A percentile compares a stretch with the other conserved stretches of the same genome.
Evolutionary conservation across 2,329 filamentous ascomycete species (phyloP).

Genomic region (Hymenoscyphus infarciens): DNA sequence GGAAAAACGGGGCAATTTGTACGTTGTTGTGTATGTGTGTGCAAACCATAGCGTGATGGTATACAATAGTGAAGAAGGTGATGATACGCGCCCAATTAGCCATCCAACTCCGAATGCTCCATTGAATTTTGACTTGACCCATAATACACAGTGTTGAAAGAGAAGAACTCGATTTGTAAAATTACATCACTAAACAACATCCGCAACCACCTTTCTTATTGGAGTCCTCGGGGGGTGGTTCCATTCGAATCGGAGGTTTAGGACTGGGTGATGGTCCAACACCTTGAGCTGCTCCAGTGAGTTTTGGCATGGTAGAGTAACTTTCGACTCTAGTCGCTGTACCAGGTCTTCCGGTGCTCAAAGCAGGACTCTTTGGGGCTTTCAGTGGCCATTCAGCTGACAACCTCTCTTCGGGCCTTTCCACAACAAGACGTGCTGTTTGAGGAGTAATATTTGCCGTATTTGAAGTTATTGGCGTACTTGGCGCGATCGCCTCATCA

Average conservation of each 20-base stretch:
- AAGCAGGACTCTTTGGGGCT: constrained; percentile 46
- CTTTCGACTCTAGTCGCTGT: constrained; percentile 36
- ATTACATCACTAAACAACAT: constrained; percentile 51
- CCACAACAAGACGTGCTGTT: neutral
- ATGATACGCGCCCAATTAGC: neutral
- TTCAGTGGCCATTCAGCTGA: constrained; percentile 59
- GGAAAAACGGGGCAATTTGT: neutral
- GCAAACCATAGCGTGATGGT: neutral
- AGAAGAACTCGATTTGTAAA: constrained; percentile 9
- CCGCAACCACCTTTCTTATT: constrained; percentile 44
- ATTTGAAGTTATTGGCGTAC: constrained; percentile 32
- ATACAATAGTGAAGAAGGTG: neutral
- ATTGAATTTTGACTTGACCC: neutral
- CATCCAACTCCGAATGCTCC: neutral
- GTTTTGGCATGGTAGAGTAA: constrained; percentile 48
- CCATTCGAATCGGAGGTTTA: constrained; percentile 47
- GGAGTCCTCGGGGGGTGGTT: constrained; percentile 51
- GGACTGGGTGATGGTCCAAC: constrained; percentile 27
- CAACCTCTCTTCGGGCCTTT: constrained; percentile 14
- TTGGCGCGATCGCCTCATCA: constrained; percentile 47
- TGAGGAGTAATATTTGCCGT: constrained; percentile 33
- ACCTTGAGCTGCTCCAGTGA: constrained; percentile 39
- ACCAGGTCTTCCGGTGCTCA: constrained; percentile 44
- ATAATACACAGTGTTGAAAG: neutral
- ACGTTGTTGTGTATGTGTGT: neutral